Evolutionary conservation across 2,329 filamentous ascomycete species (phyloP).

Genomic region (Penicillium sp.): DNA sequence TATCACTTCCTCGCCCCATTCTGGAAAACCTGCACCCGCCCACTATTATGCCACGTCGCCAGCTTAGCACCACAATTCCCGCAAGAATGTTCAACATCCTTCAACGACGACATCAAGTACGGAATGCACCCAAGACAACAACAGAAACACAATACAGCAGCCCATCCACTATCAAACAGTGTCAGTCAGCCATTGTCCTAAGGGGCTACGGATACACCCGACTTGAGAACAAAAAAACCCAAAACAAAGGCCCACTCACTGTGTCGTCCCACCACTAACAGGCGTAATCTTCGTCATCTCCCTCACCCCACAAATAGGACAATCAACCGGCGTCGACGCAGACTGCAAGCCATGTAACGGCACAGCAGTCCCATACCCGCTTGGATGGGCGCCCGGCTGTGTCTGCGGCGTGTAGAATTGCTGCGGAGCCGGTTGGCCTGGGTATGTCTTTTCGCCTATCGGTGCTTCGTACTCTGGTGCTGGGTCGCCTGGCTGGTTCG

Average conservation of each 20-base stretch:
- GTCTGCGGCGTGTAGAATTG: constrained; percentile 17
- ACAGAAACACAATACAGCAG: constrained; percentile 43
- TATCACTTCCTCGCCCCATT: constrained; percentile 3
- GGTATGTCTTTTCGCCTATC: constrained; percentile 14
- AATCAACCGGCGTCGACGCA: constrained; percentile 46
- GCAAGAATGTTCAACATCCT: constrained; percentile 50
- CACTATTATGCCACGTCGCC: constrained; percentile 50
- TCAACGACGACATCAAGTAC: constrained; percentile 47
- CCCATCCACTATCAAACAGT: constrained; percentile 43
- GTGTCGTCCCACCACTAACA: constrained; percentile 28
- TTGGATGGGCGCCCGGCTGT: constrained; percentile 18
- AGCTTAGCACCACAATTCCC: constrained; percentile 46
- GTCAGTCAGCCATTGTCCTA: too few species aligned
- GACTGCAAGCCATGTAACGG: constrained; percentile 29
- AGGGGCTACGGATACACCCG: too few species aligned
- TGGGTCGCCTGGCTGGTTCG: constrained; percentile 1
- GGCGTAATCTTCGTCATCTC: constrained; percentile 27
- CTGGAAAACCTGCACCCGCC: constrained; percentile 44
- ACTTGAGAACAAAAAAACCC: too few species aligned
- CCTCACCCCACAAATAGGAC: constrained; percentile 46
- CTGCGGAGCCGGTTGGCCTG: constrained; percentile 16
- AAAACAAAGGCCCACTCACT: constrained; percentile 23
- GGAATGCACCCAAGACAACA: constrained; percentile 49
- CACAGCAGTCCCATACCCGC: constrained; percentile 23
- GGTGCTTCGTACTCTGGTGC: background rate